Evolutionary conservation across 805 yeast species (phyloP).

Genomic region (Myxozyma neotropica): DNA sequence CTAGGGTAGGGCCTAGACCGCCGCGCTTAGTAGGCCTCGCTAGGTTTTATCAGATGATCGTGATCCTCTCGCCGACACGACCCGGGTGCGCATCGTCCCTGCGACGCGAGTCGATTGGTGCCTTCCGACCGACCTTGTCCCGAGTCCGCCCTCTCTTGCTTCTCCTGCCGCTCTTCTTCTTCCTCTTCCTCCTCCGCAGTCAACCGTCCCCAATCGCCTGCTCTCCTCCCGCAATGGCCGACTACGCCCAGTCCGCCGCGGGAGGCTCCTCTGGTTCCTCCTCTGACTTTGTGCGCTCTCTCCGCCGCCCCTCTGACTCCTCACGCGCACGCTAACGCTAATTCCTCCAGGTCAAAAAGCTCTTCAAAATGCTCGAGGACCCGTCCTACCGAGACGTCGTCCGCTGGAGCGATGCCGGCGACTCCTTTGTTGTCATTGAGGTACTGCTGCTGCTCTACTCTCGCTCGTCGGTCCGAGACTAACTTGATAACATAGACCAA

Average conservation of each 20-base stretch:
- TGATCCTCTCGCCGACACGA: slow-evolving; percentile 16
- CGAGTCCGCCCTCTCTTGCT: neutral
- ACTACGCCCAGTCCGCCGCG: slow-evolving; percentile 19
- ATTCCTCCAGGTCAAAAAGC: neutral
- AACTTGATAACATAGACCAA: slow-evolving; percentile 56
- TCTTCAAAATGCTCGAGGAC: slow-evolving; percentile 79
- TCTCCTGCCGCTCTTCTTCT: neutral
- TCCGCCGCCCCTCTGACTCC: neutral
- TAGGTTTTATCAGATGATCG: slow-evolving; percentile 29
- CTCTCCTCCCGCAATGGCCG: slow-evolving; percentile 16
- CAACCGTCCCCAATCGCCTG: neutral
- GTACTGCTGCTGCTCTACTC: slow-evolving; percentile 29
- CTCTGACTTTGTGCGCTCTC: slow-evolving; percentile 33
- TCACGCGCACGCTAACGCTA: neutral
- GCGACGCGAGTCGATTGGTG: neutral
- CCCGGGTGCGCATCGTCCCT: neutral
- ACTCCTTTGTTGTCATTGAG: slow-evolving; percentile 84
- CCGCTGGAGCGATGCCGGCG: slow-evolving; percentile 84
- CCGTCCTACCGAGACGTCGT: slow-evolving; percentile 75
- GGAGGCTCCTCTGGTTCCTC: slow-evolving; percentile 33
- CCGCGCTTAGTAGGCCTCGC: slow-evolving; percentile 2
- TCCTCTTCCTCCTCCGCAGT: neutral
- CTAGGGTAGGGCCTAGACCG: slow-evolving; percentile 15
- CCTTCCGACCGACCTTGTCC: neutral
- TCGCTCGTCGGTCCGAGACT: neutral